phyloP scores from a whole-genome alignment of 257 asterid genomes.

The Petrea volubilis region DNA sequence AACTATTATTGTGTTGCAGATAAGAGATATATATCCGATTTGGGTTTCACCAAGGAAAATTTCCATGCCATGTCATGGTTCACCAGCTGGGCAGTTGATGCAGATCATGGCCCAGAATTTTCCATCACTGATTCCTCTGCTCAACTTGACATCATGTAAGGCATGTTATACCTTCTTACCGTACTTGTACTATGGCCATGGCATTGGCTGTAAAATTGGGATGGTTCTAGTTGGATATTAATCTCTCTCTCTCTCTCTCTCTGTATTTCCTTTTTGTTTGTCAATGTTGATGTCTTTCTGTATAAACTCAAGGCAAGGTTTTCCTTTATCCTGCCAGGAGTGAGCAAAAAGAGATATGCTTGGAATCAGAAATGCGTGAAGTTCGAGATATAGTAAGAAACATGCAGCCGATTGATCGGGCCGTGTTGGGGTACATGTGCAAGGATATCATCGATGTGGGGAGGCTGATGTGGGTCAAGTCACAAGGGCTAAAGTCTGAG shows the following conservation, averaged over 20 bases:
- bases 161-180: background rate
- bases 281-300: background rate
- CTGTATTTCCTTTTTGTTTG: background rate
- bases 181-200: background rate
- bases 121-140: slow-evolving; percentile 38
- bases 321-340: slow-evolving; percentile 29
- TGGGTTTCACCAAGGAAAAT: slow-evolving; percentile 76
- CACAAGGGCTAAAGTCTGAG: slow-evolving; percentile 50
- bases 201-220: background rate
- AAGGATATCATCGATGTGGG: slow-evolving; percentile 87
- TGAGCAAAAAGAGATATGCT: slow-evolving; percentile 30
- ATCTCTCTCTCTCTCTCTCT: too few relatives aligned
- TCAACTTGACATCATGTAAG: slow-evolving; percentile 46
- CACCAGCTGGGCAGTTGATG: slow-evolving; percentile 99
- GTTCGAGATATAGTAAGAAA: slow-evolving; percentile 63
- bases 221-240: too few relatives aligned
- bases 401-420: slow-evolving; percentile 68
- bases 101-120: slow-evolving; percentile 70
- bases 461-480: slow-evolving; percentile 72
- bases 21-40: slow-evolving; percentile 55
- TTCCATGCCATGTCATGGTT: slow-evolving; percentile 90
- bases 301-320: background rate
- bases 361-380: slow-evolving; percentile 33
- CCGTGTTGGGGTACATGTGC: slow-evolving; percentile 82
- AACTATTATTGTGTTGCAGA: slow-evolving; percentile 44